Percentiles rank a stretch among this genome's conserved stretches.
These are phyloP conservation scores for Daldinia eschscholtzii DNA, from an alignment of 2,329 filamentous ascomycete species.

Conservation along the genomic window DNA sequence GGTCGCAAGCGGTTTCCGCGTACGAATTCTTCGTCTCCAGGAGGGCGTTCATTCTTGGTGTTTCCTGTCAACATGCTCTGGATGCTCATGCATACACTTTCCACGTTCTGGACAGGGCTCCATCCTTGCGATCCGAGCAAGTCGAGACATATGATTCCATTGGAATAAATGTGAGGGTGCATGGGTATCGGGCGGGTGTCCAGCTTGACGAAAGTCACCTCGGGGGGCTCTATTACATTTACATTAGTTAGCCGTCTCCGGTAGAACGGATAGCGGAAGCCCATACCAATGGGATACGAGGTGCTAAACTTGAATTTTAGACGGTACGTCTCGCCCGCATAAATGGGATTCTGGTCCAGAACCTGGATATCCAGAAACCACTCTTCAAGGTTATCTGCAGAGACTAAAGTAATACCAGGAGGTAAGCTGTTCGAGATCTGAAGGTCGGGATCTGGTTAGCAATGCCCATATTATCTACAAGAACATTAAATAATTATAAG, in stretches of 20 bases:
- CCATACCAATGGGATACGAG: constrained; percentile 88
- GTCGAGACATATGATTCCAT: constrained; percentile 98
- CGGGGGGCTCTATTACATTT: constrained; percentile 79
- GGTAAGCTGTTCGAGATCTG: constrained; percentile 70
- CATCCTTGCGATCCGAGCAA: constrained; percentile 89
- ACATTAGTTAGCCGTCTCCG: constrained; percentile 21
- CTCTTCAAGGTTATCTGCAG: constrained; percentile 84
- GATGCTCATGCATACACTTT: constrained; percentile 95
- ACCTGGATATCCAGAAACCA: constrained; percentile 95
- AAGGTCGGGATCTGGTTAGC: constrained; percentile 23
- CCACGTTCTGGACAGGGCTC: constrained; percentile 97
- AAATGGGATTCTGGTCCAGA: constrained; percentile 90
- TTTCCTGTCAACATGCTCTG: constrained; percentile 99
- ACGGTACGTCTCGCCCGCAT: constrained; percentile 82
- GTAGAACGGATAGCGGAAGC: constrained; percentile 9
- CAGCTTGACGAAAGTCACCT: constrained; percentile 86
- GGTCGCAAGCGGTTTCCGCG: constrained; percentile 81
- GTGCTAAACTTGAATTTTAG: constrained; percentile 88
- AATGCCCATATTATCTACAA: neutral
- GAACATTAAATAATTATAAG: neutral
- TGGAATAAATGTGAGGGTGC: constrained; percentile 98
- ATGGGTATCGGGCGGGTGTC: constrained; percentile 81
- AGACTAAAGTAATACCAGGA: constrained; percentile 81
- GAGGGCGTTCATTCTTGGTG: constrained; percentile 88
- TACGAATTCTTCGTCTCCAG: constrained; percentile 92